Percentiles rank a stretch among this genome's conserved stretches.
Conservation (phyloP, 2,329 filamentous ascomycete genomes). For the Chaetomiaceae sp. region DNA sequence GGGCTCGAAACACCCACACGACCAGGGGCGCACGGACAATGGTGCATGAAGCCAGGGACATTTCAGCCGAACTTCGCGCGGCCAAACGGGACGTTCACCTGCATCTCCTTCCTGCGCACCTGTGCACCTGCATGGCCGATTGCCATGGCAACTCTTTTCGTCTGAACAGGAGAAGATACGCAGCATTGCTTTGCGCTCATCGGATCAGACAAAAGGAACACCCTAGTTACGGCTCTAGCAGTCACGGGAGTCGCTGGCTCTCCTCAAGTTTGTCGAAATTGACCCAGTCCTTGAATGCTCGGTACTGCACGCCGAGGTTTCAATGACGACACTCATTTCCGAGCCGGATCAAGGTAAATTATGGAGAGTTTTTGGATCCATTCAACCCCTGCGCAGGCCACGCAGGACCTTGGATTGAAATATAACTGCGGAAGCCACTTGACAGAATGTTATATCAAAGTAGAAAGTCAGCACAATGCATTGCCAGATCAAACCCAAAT, state of each 20-base stretch:
- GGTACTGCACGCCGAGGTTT: conserved; percentile 3
- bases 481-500: not conserved
- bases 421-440: too few relatives aligned
- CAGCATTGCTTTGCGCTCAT: too few relatives aligned
- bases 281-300: not conserved
- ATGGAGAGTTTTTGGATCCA: not conserved
- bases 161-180: not conserved
- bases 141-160: conserved; percentile 12
- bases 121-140: not conserved
- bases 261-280: not conserved
- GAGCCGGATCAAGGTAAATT: not conserved
- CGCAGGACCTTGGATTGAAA: too few relatives aligned
- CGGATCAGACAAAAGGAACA: too few relatives aligned
- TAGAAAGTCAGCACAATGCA: not conserved
- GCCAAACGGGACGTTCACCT: not conserved
- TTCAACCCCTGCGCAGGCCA: not conserved
- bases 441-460: not conserved
- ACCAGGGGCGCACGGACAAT: conserved; percentile 23
- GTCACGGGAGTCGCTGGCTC: too few relatives aligned
- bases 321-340: conserved; percentile 16
- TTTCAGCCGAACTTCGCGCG: conserved; percentile 22
- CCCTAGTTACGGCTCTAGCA: too few relatives aligned
- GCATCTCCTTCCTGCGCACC: not conserved
- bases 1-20: conserved; percentile 22
- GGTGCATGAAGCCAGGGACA: conserved; percentile 23